Base-by-base conservation (phyloP, 208 protist genomes). In the Endotrypanum monterogeii region DNA sequence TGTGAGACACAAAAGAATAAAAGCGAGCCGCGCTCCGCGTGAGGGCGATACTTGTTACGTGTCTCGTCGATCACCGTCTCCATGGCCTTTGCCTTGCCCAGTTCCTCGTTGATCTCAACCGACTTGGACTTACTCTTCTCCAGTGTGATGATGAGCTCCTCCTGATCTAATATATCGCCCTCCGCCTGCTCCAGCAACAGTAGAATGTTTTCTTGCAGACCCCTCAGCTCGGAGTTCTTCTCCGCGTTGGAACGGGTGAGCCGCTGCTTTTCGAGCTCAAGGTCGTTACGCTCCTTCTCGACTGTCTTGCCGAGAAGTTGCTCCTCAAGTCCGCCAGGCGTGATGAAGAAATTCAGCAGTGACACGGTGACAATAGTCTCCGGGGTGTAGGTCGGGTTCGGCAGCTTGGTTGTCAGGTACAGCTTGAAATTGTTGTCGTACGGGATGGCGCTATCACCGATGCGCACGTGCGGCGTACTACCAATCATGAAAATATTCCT, bases 311-410 rank as follows among this genome's bases (percentile, higher is more conserved):
- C 98, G 8, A 99, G 89, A 61, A 99, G 77, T 80, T 99, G 98
- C 80, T 99, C 98, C 82, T 99, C 96, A 30, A 99, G 80, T 41
- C 98, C 98, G 68, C 82, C 91, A 39, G 89, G 94, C 35, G 98
- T 99, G 74, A 99, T 98, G 78, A 98, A 99, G 88, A 99, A 99
- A 87, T 99, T 99, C 14, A 99, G 84, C 66, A 99, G 81, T 30
- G 96, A 98, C 48, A 99, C 97, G 66, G 98, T 99, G 25, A 98
- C 97, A 54, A 94, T 93, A 30, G 91, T 92, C 87, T 99, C 98
- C 9, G 98, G 98, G 5, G 94, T 96, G 89, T 99, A 99, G 65
- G 91, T 89, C 37, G 98, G 98, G 81, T 99, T 99, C 1, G 97
- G 96, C 56, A 99, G 86, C 88, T 99, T 98, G 39, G 98, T 99